These are phyloP conservation scores for Ricinus communis DNA, from an alignment of 345 rosid genomes.

Conservation along the genomic window DNA sequence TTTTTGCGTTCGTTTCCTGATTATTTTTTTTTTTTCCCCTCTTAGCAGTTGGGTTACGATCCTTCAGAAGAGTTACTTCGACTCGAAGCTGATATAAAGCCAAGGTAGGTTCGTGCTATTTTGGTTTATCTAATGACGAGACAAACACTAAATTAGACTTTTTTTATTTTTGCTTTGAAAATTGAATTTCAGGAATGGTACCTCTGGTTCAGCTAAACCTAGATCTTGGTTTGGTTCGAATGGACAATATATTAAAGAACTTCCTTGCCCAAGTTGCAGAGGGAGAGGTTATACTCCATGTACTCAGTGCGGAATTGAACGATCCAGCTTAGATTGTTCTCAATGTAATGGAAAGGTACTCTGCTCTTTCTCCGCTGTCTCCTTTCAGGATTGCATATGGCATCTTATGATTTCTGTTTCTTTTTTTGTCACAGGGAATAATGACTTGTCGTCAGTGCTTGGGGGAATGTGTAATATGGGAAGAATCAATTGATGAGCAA, in stretches of 20 bases:
- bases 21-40: background rate
- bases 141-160: no score
- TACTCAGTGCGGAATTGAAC: slow-evolving; percentile 77
- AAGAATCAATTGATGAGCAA: slow-evolving; percentile 86
- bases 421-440: slow-evolving; percentile 55
- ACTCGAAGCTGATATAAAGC: slow-evolving; percentile 56
- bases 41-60: slow-evolving; percentile 62
- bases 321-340: slow-evolving; percentile 62
- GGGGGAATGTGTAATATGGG: slow-evolving; percentile 95
- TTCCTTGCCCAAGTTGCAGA: slow-evolving; percentile 90
- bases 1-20: background rate
- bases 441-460: slow-evolving; percentile 72
- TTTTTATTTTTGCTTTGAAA: slow-evolving; percentile 3
- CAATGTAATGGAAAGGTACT: slow-evolving; percentile 82
- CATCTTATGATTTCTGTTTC: background rate
- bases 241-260: slow-evolving; percentile 90
- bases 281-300: slow-evolving; percentile 95
- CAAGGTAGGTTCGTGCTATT: slow-evolving; percentile 39
- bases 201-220: slow-evolving; percentile 48
- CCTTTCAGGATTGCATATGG: background rate
- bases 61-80: slow-evolving; percentile 77
- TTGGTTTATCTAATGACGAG: no score
- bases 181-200: slow-evolving; percentile 48
- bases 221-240: slow-evolving; percentile 95
- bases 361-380: background rate